A percentile compares a stretch with the other conserved stretches of the same genome.
Evolutionary conservation across 108 stramenopile genomes (phyloP).

Genomic region (Craspedostauros australis): DNA sequence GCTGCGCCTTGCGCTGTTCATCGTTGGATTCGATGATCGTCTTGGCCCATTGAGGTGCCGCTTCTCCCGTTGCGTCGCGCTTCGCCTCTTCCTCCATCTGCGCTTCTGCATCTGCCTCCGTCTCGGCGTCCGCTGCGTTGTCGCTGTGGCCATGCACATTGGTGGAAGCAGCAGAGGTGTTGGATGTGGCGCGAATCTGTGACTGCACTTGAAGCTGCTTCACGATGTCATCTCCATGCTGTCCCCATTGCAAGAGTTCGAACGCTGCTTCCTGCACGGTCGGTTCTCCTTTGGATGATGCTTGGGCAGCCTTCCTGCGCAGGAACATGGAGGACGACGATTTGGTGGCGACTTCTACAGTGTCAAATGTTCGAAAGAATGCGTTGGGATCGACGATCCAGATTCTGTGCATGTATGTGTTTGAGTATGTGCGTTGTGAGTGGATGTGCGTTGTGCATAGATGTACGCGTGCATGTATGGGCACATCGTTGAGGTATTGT

Average conservation of each 20-base stretch:
- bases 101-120: slow-evolving; percentile 22
- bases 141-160: slow-evolving; percentile 10
- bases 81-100: slow-evolving; percentile 13
- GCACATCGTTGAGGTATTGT: too few relatives aligned
- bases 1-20: background rate
- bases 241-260: slow-evolving; percentile 74
- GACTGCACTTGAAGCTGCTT: too few relatives aligned
- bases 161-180: background rate
- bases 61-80: slow-evolving; percentile 4
- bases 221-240: slow-evolving; percentile 52
- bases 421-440: too few relatives aligned
- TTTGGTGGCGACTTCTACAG: background rate
- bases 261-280: slow-evolving; percentile 47
- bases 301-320: background rate
- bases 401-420: too few relatives aligned
- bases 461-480: too few relatives aligned
- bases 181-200: too few relatives aligned
- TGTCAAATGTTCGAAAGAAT: slow-evolving; percentile 52
- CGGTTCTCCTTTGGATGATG: slow-evolving; percentile 4
- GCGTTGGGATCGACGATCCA: slow-evolving; percentile 29
- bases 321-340: background rate
- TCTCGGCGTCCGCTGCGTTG: slow-evolving; percentile 8
- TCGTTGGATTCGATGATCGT: background rate
- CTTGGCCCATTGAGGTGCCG: slow-evolving; percentile 21
- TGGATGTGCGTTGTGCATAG: too few relatives aligned